phyloP scores from a whole-genome alignment of 345 rosid genomes.

The Eucalyptus virginea region DNA sequence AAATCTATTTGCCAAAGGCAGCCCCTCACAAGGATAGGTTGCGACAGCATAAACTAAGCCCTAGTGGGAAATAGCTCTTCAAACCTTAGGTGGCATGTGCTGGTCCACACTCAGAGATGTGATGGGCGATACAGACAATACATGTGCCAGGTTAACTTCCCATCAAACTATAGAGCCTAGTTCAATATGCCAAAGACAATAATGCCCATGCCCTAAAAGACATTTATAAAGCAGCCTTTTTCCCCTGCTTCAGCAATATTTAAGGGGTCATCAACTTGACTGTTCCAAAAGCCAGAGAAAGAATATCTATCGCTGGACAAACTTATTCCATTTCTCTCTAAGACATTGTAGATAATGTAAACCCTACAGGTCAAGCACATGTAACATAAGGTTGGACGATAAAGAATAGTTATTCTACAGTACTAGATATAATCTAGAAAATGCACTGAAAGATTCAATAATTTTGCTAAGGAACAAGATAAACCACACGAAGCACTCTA shows the following conservation, averaged over 20 bases:
- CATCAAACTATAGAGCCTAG: not conserved
- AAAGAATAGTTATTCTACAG: not conserved
- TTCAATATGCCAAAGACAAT: not conserved
- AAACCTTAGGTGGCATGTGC: not conserved
- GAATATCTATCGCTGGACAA: not conserved
- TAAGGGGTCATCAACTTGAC: not conserved
- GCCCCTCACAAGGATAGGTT: accelerated
- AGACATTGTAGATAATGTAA: not conserved
- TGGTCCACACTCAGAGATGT: not conserved
- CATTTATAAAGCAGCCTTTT: not conserved
- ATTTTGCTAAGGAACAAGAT: not conserved
- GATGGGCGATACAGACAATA: not conserved
- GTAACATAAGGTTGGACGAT: not conserved
- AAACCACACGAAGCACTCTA: not conserved
- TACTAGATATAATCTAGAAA: not conserved
- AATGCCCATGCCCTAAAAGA: not conserved
- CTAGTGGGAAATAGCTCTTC: not conserved
- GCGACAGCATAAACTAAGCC: not conserved
- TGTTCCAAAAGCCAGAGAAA: not conserved
- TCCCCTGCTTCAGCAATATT: not conserved
- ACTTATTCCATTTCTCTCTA: not conserved
- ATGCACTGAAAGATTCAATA: not conserved
- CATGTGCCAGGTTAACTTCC: not conserved
- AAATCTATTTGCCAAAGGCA: too few species aligned
- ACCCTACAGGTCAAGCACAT: not conserved